Conservation (phyloP, 1,139 yeast genomes). For the Chernovozyma sophiae-reginae region DNA sequence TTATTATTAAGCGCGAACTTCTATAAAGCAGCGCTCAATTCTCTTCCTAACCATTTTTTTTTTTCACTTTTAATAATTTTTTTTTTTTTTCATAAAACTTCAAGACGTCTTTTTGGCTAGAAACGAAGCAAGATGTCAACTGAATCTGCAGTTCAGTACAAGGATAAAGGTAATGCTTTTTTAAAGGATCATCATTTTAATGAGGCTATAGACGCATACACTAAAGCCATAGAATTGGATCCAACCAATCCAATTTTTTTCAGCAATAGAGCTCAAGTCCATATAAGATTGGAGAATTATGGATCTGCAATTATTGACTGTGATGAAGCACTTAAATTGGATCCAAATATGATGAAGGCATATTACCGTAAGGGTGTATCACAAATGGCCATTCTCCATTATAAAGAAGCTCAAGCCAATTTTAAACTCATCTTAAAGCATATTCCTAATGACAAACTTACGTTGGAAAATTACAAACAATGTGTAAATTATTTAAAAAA, state of each 20-base stretch:
- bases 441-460: conserved; percentile 69
- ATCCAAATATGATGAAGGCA: conserved; percentile 70
- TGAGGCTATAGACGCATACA: conserved; percentile 67
- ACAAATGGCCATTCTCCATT: conserved; percentile 68
- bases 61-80: neutral
- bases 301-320: conserved; percentile 84
- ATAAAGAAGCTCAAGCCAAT: conserved; percentile 70
- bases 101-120: no score
- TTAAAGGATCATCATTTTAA: conserved; percentile 60
- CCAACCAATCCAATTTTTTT: conserved; percentile 66
- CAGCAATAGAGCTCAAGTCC: conserved; percentile 89
- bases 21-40: no score
- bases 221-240: conserved; percentile 72
- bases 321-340: conserved; percentile 61
- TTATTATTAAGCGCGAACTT: no score
- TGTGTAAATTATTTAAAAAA: conserved; percentile 66
- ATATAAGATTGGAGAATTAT: conserved; percentile 79
- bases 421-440: conserved; percentile 58
- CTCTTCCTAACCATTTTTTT: no score
- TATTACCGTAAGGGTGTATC: conserved; percentile 84
- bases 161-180: conserved; percentile 71
- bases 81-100: neutral
- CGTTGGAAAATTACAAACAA: conserved; percentile 59
- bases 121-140: neutral
- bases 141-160: conserved; percentile 43